These are phyloP conservation scores for Waltergamsia citrina DNA, from an alignment of 2,329 filamentous ascomycete genomes.

Conservation along the genomic window DNA sequence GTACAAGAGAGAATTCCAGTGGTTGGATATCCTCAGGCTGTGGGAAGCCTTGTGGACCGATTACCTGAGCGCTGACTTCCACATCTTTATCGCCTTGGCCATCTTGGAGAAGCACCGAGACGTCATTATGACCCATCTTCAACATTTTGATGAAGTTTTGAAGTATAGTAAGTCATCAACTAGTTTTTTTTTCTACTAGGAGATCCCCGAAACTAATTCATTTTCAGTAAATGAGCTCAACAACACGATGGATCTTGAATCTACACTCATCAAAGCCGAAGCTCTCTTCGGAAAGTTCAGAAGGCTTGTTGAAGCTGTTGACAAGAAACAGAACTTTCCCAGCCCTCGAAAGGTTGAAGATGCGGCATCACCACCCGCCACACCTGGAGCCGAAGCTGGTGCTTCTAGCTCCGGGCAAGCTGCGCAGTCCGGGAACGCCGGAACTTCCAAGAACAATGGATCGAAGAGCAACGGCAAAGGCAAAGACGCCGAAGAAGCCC, in stretches of 20 bases:
- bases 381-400: not conserved
- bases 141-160: conserved; percentile 92
- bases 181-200: not conserved
- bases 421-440: too few species aligned
- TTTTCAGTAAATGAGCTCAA: conserved; percentile 82
- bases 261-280: conserved; percentile 81
- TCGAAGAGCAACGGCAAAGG: conserved; percentile 16
- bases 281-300: conserved; percentile 82
- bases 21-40: conserved; percentile 74
- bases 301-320: conserved; percentile 79
- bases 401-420: conserved; percentile 1
- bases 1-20: conserved; percentile 96
- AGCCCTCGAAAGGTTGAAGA: conserved; percentile 22
- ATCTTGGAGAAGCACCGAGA: conserved; percentile 94
- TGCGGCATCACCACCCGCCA: not conserved
- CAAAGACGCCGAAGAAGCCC: conserved; percentile 26
- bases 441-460: not conserved
- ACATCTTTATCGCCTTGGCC: conserved; percentile 86
- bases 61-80: conserved; percentile 79
- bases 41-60: conserved; percentile 98
- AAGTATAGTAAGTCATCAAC: conserved; percentile 69
- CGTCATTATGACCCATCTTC: conserved; percentile 88
- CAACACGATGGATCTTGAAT: conserved; percentile 81
- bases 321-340: conserved; percentile 84
- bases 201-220: conserved; percentile 4